Evolutionary conservation across 306 rosid genomes (phyloP).

Genomic region (Prinsepia uniflora): DNA sequence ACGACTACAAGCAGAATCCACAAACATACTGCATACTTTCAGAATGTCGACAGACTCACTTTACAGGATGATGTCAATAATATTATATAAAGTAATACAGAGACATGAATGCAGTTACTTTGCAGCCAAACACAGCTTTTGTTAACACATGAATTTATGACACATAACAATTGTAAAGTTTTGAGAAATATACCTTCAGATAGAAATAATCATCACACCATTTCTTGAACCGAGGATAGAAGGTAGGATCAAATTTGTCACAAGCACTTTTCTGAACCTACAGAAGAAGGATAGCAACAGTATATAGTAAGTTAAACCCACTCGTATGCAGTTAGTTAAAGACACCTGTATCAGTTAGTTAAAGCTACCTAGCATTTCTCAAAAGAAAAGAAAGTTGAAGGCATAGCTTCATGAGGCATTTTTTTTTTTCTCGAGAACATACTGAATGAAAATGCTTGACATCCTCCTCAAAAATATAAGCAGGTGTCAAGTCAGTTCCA

Average conservation of each 20-base stretch:
- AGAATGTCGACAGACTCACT: neutral
- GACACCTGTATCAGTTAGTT: neutral
- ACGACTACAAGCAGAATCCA: neutral
- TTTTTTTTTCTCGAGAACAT: slow-evolving; percentile 20
- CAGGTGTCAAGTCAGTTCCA: slow-evolving; percentile 95
- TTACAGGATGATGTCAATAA: neutral
- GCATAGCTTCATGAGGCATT: neutral
- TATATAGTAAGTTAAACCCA: neutral
- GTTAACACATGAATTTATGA: neutral
- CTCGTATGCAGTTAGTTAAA: neutral
- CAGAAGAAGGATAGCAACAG: slow-evolving; percentile 16
- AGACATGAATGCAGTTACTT: neutral
- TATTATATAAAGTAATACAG: neutral
- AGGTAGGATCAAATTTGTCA: slow-evolving; percentile 92
- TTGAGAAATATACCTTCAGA: slow-evolving; percentile 59
- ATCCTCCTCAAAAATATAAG: slow-evolving; percentile 92
- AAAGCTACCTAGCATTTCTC: neutral
- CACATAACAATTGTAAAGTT: neutral
- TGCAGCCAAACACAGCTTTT: neutral
- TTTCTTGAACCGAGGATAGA: slow-evolving; percentile 93
- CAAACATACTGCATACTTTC: neutral
- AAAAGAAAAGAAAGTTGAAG: neutral
- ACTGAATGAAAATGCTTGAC: slow-evolving; percentile 94
- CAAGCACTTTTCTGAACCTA: slow-evolving; percentile 79
- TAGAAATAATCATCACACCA: slow-evolving; percentile 99